Conservation (phyloP, 768 basidiomycete genomes). For the Auriculariales sp. region DNA sequence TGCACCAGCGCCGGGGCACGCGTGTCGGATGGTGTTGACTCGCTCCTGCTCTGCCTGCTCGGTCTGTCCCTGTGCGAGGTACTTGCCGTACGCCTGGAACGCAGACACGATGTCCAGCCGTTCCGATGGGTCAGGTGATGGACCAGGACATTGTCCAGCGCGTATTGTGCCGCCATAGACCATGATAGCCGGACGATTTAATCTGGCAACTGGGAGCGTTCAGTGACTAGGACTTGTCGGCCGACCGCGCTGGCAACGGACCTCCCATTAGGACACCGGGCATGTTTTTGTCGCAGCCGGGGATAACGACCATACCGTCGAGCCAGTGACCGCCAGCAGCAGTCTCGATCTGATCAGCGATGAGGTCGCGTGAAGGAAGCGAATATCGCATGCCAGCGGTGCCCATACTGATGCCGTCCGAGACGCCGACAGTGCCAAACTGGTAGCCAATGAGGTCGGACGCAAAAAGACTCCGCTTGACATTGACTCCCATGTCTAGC, state of each 20-base stretch:
- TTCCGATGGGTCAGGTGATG: constrained; percentile 23
- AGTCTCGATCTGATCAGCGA: constrained; percentile 93
- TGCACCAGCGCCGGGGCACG: constrained; percentile 95
- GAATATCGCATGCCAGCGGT: constrained; percentile 89
- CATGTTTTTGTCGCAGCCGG: constrained; percentile 99
- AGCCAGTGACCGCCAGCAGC: constrained; percentile 95
- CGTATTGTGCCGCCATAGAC: constrained; percentile 94
- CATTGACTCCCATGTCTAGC: constrained; percentile 71
- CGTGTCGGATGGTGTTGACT: constrained; percentile 76
- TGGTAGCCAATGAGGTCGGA: constrained; percentile 82
- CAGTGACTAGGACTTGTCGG: not conserved
- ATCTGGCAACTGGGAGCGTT: constrained; percentile 56
- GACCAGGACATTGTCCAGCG: constrained; percentile 79
- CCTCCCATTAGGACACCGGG: constrained; percentile 97
- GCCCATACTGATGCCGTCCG: constrained; percentile 98
- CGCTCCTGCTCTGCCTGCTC: constrained; percentile 68
- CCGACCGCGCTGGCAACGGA: constrained; percentile 25
- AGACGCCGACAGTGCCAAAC: constrained; percentile 94
- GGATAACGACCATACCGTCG: constrained; percentile 93
- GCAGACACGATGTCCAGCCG: constrained; percentile 92
- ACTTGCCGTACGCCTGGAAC: constrained; percentile 96
- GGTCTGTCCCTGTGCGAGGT: constrained; percentile 79
- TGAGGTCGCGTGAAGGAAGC: constrained; percentile 93
- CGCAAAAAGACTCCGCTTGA: constrained; percentile 64
- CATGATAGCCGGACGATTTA: constrained; percentile 96